phyloP scores from a whole-genome alignment of 2,329 filamentous ascomycete species.

The Hypoxylon sp. region DNA sequence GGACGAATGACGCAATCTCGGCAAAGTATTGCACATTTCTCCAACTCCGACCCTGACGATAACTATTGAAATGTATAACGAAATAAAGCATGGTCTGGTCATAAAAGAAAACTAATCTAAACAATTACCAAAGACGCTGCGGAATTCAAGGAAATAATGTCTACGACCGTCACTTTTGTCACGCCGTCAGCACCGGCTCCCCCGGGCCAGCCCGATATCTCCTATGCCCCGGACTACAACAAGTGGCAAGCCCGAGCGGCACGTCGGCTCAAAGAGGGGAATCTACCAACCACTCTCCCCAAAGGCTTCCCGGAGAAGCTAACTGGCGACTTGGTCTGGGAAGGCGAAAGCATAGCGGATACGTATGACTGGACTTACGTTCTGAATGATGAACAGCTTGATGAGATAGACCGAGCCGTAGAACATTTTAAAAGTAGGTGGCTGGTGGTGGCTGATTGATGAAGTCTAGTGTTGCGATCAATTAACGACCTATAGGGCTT shows the following conservation, averaged over 20 bases:
- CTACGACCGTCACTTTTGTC: conserved; percentile 46
- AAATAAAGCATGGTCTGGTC: neutral
- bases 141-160: conserved; percentile 16
- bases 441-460: neutral
- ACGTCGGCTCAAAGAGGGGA: conserved; percentile 61
- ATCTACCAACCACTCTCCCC: conserved; percentile 61
- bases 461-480: neutral
- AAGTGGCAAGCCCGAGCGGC: conserved; percentile 68
- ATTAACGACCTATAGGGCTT: conserved; percentile 51
- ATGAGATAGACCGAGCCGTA: conserved; percentile 64
- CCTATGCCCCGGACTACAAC: conserved; percentile 68
- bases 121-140: neutral
- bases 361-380: conserved; percentile 69
- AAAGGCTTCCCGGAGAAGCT: conserved; percentile 66
- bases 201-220: conserved; percentile 70
- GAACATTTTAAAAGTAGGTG: conserved; percentile 61
- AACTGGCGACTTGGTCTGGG: conserved; percentile 69
- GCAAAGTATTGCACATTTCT: conserved; percentile 41
- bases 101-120: neutral
- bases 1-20: conserved; percentile 49
- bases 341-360: conserved; percentile 65
- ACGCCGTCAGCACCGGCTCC: conserved; percentile 49
- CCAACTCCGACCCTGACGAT: conserved; percentile 9
- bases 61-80: neutral
- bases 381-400: conserved; percentile 63